These are phyloP conservation scores for Salinomyces thailandicus DNA, from an alignment of 2,329 filamentous ascomycete genomes.

Conservation along the genomic window DNA sequence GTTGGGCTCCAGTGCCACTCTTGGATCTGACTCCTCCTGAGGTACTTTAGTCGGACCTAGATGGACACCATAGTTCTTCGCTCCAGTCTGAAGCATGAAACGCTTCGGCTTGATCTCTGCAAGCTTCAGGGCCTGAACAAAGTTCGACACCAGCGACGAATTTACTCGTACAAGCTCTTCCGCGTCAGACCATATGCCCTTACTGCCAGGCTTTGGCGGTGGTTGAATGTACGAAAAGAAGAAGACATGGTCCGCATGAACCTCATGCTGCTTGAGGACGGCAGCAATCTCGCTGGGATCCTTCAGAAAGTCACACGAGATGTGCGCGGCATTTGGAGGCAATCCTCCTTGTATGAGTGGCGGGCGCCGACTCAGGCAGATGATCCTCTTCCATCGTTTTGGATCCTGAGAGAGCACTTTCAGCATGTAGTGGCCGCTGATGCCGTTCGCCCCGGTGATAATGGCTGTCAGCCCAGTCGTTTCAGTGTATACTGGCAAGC, in stretches of 20 bases:
- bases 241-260: slow-evolving; percentile 38
- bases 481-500: slow-evolving; percentile 36
- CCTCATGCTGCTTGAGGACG: slow-evolving; percentile 25
- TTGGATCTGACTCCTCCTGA: slow-evolving; percentile 39
- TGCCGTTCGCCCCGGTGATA: slow-evolving; percentile 45
- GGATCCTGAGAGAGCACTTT: slow-evolving; percentile 38
- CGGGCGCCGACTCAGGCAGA: slow-evolving; percentile 39
- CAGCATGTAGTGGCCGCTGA: slow-evolving; percentile 30
- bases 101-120: slow-evolving; percentile 36
- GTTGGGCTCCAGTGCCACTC: slow-evolving; percentile 36
- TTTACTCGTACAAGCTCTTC: slow-evolving; percentile 43
- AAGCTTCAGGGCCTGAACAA: slow-evolving; percentile 35
- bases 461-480: slow-evolving; percentile 40
- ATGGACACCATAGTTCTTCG: slow-evolving; percentile 44
- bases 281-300: slow-evolving; percentile 28
- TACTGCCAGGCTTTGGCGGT: slow-evolving; percentile 33
- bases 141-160: slow-evolving; percentile 40
- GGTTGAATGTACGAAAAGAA: slow-evolving; percentile 48
- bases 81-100: slow-evolving; percentile 43
- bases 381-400: slow-evolving; percentile 43
- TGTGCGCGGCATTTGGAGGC: slow-evolving; percentile 21
- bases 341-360: slow-evolving; percentile 26
- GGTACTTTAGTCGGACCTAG: slow-evolving; percentile 37
- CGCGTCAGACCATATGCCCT: slow-evolving; percentile 39
- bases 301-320: slow-evolving; percentile 30